These are phyloP conservation scores for Pseudogymnoascus sp. DNA, from an alignment of 2,329 filamentous ascomycete species.

Conservation along the genomic window DNA sequence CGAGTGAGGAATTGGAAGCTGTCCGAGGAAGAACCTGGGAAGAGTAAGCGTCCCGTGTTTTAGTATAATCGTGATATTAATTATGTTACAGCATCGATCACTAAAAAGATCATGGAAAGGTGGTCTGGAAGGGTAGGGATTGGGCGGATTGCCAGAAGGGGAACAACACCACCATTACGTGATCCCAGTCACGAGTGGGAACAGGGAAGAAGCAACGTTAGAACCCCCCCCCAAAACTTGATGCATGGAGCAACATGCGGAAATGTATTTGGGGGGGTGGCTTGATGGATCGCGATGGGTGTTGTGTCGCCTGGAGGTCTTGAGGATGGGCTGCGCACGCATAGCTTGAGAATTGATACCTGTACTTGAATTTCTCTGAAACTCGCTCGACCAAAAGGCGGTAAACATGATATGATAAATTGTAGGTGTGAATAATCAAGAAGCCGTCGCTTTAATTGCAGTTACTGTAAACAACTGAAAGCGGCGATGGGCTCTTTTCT, in stretches of 20 bases:
- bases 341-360: neutral
- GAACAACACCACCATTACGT: constrained; percentile 7
- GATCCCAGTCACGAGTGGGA: constrained; percentile 8
- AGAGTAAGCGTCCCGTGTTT: constrained; percentile 45
- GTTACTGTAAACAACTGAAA: constrained; percentile 1
- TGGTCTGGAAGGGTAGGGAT: neutral
- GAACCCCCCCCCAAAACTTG: neutral
- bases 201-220: constrained; percentile 6
- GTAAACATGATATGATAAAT: neutral
- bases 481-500: neutral
- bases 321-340: neutral
- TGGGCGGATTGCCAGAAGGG: constrained; percentile 7
- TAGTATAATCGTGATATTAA: constrained; percentile 18
- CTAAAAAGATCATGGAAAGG: constrained; percentile 18
- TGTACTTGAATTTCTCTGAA: neutral
- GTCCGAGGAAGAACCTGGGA: constrained; percentile 92
- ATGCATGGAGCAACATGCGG: neutral
- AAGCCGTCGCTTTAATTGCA: neutral
- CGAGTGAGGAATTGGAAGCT: constrained; percentile 72
- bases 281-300: constrained; percentile 2
- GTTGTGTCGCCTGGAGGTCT: neutral
- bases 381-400: neutral
- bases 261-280: neutral
- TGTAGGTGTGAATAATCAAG: neutral
- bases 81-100: constrained; percentile 27